Evolutionary conservation across 2,329 filamentous ascomycete genomes (phyloP), one percentile per base, ranked within the genome.

Genomic region (Zymoseptoria crescenta): DNA sequence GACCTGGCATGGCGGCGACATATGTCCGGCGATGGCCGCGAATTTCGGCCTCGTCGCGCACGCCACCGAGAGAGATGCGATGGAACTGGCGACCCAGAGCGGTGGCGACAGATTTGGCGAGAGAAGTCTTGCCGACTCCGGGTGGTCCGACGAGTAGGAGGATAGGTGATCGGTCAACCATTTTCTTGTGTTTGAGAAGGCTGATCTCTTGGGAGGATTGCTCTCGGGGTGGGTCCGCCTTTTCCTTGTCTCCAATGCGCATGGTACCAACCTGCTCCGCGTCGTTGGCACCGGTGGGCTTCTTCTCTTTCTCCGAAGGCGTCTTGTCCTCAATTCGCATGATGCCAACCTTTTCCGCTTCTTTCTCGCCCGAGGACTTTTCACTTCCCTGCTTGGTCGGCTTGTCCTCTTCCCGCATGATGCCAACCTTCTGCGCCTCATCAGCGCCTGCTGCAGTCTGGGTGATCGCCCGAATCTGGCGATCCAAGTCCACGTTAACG

Each of bases 1-100:
- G 80, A 56, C 94, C 94, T 8, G 94, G 94, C 93, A 99, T 96
- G n/a, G 94, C 94, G 21, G 94, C 94, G 59, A 99, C 94, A 71
- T 99, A 99, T 0, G 94, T 99, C 67, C 94, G 83, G 58, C 94
- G 84, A 74, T 99, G 94, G 8, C 94, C 94, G 60, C 94, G 85
- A 61, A 99, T 97, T 76, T 99, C 94, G 16, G 94, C 94, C 74
- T 99, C 94, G 69, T 99, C 94, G 57, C 94, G 83, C 2, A 99
- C 93, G 67, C 94, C 94, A 61, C 94, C 94, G 3, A 99, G 85
- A 3, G 94, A 97, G 68, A 99, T 96, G 52, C 94, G 86, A 74
- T 99, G 93, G 74, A 99, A 99, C 73, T 96, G 96, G 64, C 94
- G 86, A 16, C 93, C 93, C 9, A 99, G 81, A 1, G 94, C 92